Percentiles rank a stretch among this genome's conserved stretches.
Conservation (phyloP, 805 yeast species). For the Wickerhamomyces queroliae region DNA sequence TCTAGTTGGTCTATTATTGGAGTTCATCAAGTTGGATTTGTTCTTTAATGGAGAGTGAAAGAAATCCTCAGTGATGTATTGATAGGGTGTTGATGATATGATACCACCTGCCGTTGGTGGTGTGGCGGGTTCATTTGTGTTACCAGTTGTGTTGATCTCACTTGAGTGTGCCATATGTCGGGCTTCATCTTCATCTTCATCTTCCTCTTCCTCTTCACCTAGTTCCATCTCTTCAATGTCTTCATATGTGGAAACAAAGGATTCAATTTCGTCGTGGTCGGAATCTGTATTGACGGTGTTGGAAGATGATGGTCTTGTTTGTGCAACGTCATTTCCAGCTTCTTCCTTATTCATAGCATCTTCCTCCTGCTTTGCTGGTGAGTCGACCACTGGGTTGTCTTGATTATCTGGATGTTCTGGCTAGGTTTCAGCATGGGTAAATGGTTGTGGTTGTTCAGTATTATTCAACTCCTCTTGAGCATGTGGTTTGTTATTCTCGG, state of each 20-base stretch:
- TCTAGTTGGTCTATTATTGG: not conserved
- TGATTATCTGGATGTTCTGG: too few species aligned
- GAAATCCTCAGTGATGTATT: constrained; percentile 13
- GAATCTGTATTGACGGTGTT: not conserved
- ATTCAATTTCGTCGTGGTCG: constrained; percentile 23
- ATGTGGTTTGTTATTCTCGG: too few species aligned
- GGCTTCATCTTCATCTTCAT: not conserved
- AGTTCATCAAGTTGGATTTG: not conserved
- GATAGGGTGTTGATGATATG: constrained; percentile 21
- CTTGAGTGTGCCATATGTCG: constrained; percentile 6
- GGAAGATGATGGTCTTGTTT: not conserved
- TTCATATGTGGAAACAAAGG: constrained; percentile 22
- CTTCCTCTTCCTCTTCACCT: not conserved
- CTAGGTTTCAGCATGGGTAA: too few species aligned
- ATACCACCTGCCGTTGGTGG: constrained; percentile 18
- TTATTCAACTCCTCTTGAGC: too few species aligned
- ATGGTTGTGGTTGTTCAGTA: too few species aligned
- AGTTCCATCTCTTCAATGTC: constrained; percentile 12
- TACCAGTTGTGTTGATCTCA: constrained; percentile 7
- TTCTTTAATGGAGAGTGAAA: not conserved
- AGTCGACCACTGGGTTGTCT: too few species aligned
- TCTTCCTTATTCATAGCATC: too few species aligned
- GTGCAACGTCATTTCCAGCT: too few species aligned
- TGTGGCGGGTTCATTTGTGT: constrained; percentile 18
- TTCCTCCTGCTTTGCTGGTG: too few species aligned